Evolutionary conservation across 2,329 filamentous ascomycete species (phyloP), one percentile per base, ranked within the genome.

Genomic region (Talaromyces piceae): DNA sequence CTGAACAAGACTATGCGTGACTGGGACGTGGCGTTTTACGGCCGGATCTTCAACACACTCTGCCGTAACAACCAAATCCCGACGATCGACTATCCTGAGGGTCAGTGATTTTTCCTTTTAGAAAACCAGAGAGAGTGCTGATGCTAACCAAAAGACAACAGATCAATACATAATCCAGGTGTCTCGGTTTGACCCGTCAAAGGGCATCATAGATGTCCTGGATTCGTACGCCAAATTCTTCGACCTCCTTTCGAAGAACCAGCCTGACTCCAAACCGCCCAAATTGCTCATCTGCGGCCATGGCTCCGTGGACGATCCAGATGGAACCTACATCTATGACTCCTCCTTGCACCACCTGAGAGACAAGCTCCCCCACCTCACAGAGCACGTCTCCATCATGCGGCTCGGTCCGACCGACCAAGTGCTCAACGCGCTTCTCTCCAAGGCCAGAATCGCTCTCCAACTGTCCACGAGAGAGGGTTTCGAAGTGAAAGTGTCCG

Each of bases 401-500:
- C 83, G 87, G 16, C 75, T 93, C 1, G 82, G 85, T 0, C 85
- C 87, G 25, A 87, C 84, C 9, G 88, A 93, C 60, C 88, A 93
- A 67, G 76, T 90, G 18, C 80, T 93, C 59, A 91, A 93, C 66
- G 81, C 82, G 0, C 73, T 93, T 39, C 77, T 93, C 55, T 82
- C 83, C 31, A 84, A 85, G 46, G 83, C 86, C 0, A 80, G 84
- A 51, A 80, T 90, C 6, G 84, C 84, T 0, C 77, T 93, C 6
- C 88, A 93, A 67, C 80, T 93, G 5, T 91, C 86, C 2, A 90
- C 84, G 0, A 80, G 86, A 30, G 88, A 93, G 1, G 87, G 88
- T 0, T 93, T 93, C 59, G 88, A 93, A 67, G 84, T 93, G 59
- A 93, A 93, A 68, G 87, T 93, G 4, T 89, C 85, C 0, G 88